Percentiles rank a stretch among this genome's conserved stretches.
phyloP scores from a whole-genome alignment of 495 filamentous ascomycete genomes.

The Acidomyces sp. region DNA sequence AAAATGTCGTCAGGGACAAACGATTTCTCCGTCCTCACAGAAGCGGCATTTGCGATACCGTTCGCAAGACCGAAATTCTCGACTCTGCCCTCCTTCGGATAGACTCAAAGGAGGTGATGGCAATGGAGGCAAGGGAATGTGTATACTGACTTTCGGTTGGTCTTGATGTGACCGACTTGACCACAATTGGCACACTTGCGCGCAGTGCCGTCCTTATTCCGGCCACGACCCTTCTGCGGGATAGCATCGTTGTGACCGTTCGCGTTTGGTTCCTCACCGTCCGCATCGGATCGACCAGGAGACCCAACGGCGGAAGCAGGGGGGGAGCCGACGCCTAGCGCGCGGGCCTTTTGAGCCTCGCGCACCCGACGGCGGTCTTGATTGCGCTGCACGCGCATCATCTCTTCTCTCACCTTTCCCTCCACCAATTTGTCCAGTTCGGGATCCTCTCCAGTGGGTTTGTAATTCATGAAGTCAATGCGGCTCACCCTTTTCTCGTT shows the following conservation, averaged over 20 bases:
- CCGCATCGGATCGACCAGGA: constrained; percentile 31
- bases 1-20: background rate
- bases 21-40: background rate
- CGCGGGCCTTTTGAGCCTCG: constrained; percentile 69
- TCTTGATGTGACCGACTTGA: constrained; percentile 92
- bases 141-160: constrained; percentile 77
- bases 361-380: constrained; percentile 80
- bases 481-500: constrained; percentile 3
- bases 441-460: constrained; percentile 23
- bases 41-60: background rate
- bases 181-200: constrained; percentile 97
- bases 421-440: constrained; percentile 11
- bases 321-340: constrained; percentile 20
- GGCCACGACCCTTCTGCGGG: constrained; percentile 12
- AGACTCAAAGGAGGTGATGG: background rate
- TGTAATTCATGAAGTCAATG: constrained; percentile 2
- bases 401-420: constrained; percentile 56
- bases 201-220: constrained; percentile 48
- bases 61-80: background rate
- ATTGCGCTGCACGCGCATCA: constrained; percentile 73
- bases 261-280: constrained; percentile 30
- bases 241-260: constrained; percentile 1
- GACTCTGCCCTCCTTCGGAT: background rate
- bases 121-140: constrained; percentile 14
- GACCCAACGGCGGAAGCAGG: constrained; percentile 28